Evolutionary conservation across 371 early-diverging fungal species (phyloP), one percentile per base, ranked within the genome.

Genomic region (Smittium mucronatum): DNA sequence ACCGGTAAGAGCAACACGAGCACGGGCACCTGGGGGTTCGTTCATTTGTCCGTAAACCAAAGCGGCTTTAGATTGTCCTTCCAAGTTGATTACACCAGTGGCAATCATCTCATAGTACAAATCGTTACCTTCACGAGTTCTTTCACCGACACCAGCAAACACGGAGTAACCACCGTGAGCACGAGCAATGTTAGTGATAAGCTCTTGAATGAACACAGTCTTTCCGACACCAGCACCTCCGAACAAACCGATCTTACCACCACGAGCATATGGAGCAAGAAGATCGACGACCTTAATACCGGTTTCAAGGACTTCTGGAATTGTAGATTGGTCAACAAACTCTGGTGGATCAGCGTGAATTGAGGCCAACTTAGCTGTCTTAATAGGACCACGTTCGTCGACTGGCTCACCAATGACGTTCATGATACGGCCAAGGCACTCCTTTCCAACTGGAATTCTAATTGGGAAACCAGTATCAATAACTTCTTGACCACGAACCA

Each of bases 21-120:
- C 97, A 91, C 97, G 94, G 76, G 97, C 97, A 83, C 97, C 97
- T 74, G 97, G 97, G 82, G 97, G 96, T 84, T 97, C 97, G 92
- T 97, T 97, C 97, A 97, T 97, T 85, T 97, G 95, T 74, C 97
- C 97, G 85, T 92, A 97, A 73, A 97, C 96, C 68, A 94, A 87
- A 35, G 95, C 94, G 74, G 92, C 92, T 88, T 96, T 94, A 79
- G 93, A 93, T 67, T 89, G 87, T 74, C 94, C 94, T 36, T 93
- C 92, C 74, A 94, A 88, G 83, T 93, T 83, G 84, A 95, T 95
- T 81, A 94, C 94, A 84, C 94, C 94, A 63, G 94, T 87, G 72
- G 87, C 84, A 74, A 91, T 90, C 96, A 95, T 95, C 84, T 95
- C 96, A 85, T 93, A 92, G 89, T 95, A 95, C 83, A 95, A 84